Base-by-base conservation (phyloP, 768 basidiomycete genomes). In the Lepiota subincarnata region DNA sequence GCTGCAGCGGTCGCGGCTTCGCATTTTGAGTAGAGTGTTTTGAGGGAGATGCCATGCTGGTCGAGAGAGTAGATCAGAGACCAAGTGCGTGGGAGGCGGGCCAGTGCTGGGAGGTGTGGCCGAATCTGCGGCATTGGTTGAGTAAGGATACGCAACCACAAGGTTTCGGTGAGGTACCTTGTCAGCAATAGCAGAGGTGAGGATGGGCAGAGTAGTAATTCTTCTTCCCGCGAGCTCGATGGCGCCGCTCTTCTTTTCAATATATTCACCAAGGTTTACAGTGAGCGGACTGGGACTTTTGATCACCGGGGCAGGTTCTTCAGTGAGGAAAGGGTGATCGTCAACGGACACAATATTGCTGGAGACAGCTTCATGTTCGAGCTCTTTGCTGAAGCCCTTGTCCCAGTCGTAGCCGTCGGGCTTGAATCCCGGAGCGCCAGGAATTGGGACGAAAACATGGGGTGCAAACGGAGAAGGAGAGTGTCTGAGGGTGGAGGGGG, bases 41-140 rank as follows among this genome's bases (percentile, higher is more conserved):
- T 84, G 12, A 98, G 75, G 11, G 92, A 95, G 41, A 95, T 93
- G 0, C 96, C 96, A 60, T 98, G 89, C 62, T 97, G 94, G 63
- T 98, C 96, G 14, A 97, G 77, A 13, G 92, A 94, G 70, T 95
- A 94, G 4, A 93, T 69, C 0, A 95, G 78, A 0, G 79, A 78
- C 93, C 93, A 96, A 24, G 75, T 70, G 6, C 76, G 73, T 0
- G 86, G 77, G 14, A 95, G 79, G 3, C 87, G 84, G 1, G 81
- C 74, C 5, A 94, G 78, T 0, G 90, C 83, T 0, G 92, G 87
- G 1, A 95, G 75, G 53, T 83, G 74, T 1, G 82, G 68, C 0
- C 89, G 85, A 20, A 94, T 72, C 90, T 92, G 48, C 10, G 14
- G n/a, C 16, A 40, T 14, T 4, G 19, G 18, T 22, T n/a, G 16